Base-by-base conservation (phyloP, 176 grass and related monocot genomes). In the Carex cristatella region DNA sequence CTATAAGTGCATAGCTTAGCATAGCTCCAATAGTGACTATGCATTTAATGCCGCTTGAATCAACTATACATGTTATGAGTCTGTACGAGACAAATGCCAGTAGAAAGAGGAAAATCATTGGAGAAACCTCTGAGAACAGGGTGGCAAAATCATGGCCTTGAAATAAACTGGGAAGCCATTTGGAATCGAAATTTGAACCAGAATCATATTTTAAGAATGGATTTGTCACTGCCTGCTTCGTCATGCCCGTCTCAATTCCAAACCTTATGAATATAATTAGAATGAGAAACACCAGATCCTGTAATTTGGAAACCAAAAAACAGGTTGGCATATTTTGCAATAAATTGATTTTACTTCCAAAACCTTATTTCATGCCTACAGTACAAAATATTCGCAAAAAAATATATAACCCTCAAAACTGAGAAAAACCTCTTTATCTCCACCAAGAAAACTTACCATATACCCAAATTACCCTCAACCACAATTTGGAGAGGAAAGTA, bases 201-300 rank as follows among this genome's bases (percentile, higher is more conserved):
- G 61, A 54, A 62, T 90, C 86, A 11, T 89, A 80, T 51, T 90
- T 90, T 60, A 94, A 88, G 89, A 84, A 85, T 80, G 90, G 59
- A 78, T 88, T 60, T 72, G 82, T 86, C 86, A 80, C 61, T 67
- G 87, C 89, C 77, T 98, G 93, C 74, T 98, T 98, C 79, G 89
- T 92, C 89, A 94, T 93, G 65, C 93, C 95, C 84, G 81, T 60
- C 78, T 81, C 93, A 88, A 98, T 94, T 53, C 95, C 93, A 82
- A 89, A 89, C 49, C 89, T 89, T 65, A 87, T 83, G 51, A 88
- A 85, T 77, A 93, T 86, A 79, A 88, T 93, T 79, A 98, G 87
- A 83, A 95, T 76, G 86, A 98, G 89, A 84, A 98, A 93, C 69
- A 90, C 59, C 82, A 93, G 76, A 18, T 93, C 90, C 95, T 98